These are phyloP conservation scores for Spatholobus suberectus DNA, from an alignment of 306 rosid genomes.

Conservation along the genomic window DNA sequence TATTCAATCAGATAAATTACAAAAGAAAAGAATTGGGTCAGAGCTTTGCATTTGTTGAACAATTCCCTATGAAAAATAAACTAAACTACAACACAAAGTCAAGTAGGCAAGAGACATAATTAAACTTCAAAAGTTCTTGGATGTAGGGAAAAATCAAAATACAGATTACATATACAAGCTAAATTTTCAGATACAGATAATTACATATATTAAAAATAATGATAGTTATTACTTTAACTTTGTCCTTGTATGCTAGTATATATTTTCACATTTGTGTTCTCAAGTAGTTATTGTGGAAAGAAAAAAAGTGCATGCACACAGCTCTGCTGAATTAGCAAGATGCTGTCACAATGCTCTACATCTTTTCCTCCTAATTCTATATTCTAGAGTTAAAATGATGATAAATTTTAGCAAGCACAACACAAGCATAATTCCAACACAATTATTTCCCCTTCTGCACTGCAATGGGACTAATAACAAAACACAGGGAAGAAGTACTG, in stretches of 20 bases:
- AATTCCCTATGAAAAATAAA: neutral
- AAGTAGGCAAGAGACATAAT: constrained; percentile 6
- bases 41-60: neutral
- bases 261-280: constrained; percentile 2
- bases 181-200: constrained; percentile 10
- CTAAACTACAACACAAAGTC: neutral
- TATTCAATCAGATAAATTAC: constrained; percentile 20
- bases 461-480: constrained; percentile 1
- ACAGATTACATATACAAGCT: neutral
- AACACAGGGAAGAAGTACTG: neutral
- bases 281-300: neutral
- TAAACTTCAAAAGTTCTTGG: neutral
- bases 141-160: neutral
- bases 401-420: constrained; percentile 5
- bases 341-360: constrained; percentile 2
- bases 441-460: neutral
- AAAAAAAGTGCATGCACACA: neutral
- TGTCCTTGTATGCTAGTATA: neutral
- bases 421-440: neutral
- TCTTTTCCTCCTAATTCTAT: constrained; percentile 1
- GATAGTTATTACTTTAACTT: neutral
- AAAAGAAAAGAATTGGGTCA: neutral
- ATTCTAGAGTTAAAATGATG: constrained; percentile 13
- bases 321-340: constrained; percentile 21
- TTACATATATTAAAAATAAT: neutral